Conservation (phyloP, 495 filamentous ascomycete species). For the Annulohypoxylon bovei region DNA sequence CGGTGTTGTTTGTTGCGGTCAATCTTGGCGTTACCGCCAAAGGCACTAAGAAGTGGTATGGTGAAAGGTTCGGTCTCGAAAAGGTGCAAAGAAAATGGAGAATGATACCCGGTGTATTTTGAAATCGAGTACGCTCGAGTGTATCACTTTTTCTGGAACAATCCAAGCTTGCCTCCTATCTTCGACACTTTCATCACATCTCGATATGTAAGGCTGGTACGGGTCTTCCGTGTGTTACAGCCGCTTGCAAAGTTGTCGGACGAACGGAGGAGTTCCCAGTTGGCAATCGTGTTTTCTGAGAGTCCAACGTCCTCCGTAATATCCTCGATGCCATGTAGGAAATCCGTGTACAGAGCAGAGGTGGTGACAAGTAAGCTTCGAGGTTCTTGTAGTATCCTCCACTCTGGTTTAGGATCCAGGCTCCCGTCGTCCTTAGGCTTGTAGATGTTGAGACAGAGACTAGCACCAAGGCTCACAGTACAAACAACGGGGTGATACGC, state of each 20-base stretch:
- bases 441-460: conserved; percentile 82
- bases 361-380: conserved; percentile 82
- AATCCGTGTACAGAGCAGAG: conserved; percentile 72
- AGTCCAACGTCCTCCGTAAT: conserved; percentile 68
- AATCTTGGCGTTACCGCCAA: conserved; percentile 88
- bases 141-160: conserved; percentile 59
- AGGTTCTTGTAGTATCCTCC: conserved; percentile 86
- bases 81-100: conserved; percentile 74
- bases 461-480: conserved; percentile 84
- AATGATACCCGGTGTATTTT: conserved; percentile 86
- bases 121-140: conserved; percentile 24
- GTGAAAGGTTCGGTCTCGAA: conserved; percentile 76
- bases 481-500: conserved; percentile 90
- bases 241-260: conserved; percentile 65
- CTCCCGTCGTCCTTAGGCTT: conserved; percentile 66
- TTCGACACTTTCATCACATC: conserved; percentile 90
- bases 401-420: conserved; percentile 58
- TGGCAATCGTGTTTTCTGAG: conserved; percentile 71
- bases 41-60: conserved; percentile 83
- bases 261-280: conserved; percentile 82
- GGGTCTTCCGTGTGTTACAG: conserved; percentile 67
- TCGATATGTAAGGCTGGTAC: conserved; percentile 90
- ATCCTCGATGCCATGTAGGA: conserved; percentile 80
- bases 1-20: conserved; percentile 73
- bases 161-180: conserved; percentile 71